Evolutionary conservation across 1,284 basidiomycete species (phyloP).

Genomic region (Omphalotus olearius): DNA sequence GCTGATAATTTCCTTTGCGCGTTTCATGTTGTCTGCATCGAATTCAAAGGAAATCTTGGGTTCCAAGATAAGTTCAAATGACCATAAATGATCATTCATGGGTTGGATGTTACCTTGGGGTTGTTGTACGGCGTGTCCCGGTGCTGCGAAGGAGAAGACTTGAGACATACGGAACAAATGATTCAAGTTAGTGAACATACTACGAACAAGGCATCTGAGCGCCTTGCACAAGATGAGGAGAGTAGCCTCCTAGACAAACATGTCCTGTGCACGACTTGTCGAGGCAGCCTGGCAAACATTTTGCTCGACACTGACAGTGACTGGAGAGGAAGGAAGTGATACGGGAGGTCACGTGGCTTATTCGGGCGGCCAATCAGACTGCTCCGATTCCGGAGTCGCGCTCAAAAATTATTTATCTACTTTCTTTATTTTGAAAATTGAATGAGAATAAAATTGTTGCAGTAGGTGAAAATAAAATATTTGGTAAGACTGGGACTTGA

Average conservation of each 20-base stretch:
- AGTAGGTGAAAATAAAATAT: not conserved
- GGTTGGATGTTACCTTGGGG: constrained; percentile 53
- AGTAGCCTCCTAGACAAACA: constrained; percentile 7
- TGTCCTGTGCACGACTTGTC: constrained; percentile 4
- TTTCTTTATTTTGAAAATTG: no score
- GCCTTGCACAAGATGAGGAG: constrained; percentile 25
- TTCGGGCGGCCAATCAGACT: no score
- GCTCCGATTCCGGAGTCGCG: no score
- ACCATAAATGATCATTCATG: not conserved
- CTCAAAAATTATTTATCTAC: no score
- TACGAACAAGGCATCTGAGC: constrained; percentile 52
- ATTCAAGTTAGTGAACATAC: constrained; percentile 29
- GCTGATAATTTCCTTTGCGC: constrained; percentile 86
- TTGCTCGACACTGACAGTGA: not conserved
- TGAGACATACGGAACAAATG: not conserved
- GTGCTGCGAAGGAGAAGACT: constrained; percentile 50
- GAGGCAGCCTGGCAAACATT: constrained; percentile 12
- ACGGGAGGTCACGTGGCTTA: no score
- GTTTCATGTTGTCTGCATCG: constrained; percentile 75
- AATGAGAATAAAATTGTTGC: no score
- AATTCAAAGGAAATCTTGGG: constrained; percentile 88
- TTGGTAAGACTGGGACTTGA: constrained; percentile 13
- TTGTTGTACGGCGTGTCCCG: constrained; percentile 94
- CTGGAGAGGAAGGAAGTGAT: not conserved
- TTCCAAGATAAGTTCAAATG: not conserved